Conservation (phyloP, 139 green algal species). For the Volvox reticuliferus region DNA sequence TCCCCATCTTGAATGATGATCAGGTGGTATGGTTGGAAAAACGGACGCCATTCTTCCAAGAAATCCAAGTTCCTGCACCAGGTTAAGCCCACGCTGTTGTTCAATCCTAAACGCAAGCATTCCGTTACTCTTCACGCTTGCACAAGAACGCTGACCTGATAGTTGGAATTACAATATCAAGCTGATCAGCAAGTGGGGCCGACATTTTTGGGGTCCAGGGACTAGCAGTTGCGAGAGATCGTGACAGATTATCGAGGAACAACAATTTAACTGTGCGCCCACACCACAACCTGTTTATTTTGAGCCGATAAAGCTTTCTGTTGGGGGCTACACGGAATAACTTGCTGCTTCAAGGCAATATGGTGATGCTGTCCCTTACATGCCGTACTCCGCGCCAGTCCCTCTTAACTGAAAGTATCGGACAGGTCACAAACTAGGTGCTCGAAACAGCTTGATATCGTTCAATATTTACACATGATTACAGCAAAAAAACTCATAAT, state of each 20-base stretch:
- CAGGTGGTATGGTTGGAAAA: constrained; percentile 93
- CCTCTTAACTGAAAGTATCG: too few relatives aligned
- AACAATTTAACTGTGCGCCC: background rate
- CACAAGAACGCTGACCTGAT: background rate
- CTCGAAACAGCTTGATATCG: too few relatives aligned
- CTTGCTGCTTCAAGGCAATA: too few relatives aligned
- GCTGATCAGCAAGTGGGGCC: constrained; percentile 2
- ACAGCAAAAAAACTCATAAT: too few relatives aligned
- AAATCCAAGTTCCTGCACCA: constrained; percentile 82
- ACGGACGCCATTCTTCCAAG: constrained; percentile 89
- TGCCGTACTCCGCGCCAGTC: too few relatives aligned
- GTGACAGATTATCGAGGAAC: background rate
- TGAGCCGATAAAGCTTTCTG: too few relatives aligned
- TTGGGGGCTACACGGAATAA: too few relatives aligned
- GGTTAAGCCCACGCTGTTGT: background rate
- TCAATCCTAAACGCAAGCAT: background rate
- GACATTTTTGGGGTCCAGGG: background rate
- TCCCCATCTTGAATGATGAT: constrained; percentile 96
- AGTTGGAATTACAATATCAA: constrained; percentile 5
- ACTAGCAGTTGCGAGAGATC: constrained; percentile 4
- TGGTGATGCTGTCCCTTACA: too few relatives aligned
- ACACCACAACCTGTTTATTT: too few relatives aligned
- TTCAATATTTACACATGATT: too few relatives aligned
- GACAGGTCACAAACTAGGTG: too few relatives aligned
- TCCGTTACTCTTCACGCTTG: too few relatives aligned